A percentile compares a stretch with the other conserved stretches of the same genome.
Evolutionary conservation across 1,284 basidiomycete species (phyloP).

Genomic region (Marasmius oreades): DNA sequence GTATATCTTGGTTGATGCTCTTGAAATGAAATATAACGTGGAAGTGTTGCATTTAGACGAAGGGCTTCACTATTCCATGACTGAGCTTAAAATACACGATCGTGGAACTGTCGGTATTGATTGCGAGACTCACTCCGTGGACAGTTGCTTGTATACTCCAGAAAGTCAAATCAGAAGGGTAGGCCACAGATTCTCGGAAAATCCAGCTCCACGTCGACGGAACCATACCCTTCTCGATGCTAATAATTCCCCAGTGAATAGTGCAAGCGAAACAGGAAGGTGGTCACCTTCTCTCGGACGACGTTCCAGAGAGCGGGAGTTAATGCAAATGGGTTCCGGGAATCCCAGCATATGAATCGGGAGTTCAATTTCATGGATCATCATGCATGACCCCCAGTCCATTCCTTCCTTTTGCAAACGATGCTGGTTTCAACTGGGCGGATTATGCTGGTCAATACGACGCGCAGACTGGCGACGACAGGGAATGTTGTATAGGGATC

Average conservation of each 20-base stretch:
- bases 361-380: constrained; percentile 42
- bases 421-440: constrained; percentile 40
- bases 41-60: constrained; percentile 35
- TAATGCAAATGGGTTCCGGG: constrained; percentile 24
- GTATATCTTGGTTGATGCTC: not conserved
- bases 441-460: constrained; percentile 40
- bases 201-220: not conserved
- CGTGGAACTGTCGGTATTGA: constrained; percentile 73
- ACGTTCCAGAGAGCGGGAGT: not conserved
- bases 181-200: not conserved
- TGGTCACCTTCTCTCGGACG: not conserved
- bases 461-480: constrained; percentile 10
- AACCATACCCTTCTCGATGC: not conserved
- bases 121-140: constrained; percentile 57
- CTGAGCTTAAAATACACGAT: constrained; percentile 81
- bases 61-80: constrained; percentile 70
- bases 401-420: constrained; percentile 59
- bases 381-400: constrained; percentile 44
- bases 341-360: constrained; percentile 43
- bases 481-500: constrained; percentile 19
- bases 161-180: no score
- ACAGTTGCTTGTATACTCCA: constrained; percentile 49
- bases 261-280: not conserved
- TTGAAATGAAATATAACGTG: not conserved
- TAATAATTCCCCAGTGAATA: not conserved